Conservation (phyloP, 331 rosid genomes). For the Rosa hybrid region DNA sequence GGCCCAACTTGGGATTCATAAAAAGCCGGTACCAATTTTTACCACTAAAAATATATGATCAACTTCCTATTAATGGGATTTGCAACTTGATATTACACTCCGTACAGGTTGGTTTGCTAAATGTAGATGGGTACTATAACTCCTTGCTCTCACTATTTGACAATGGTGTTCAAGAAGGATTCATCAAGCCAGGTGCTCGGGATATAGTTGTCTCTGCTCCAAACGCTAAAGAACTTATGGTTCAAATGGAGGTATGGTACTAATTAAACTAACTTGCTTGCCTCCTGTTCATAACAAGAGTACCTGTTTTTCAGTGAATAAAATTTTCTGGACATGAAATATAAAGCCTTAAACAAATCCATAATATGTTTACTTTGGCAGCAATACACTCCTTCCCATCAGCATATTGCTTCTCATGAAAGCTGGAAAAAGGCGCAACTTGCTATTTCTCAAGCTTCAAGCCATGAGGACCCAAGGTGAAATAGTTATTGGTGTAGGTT, state of each 20-base stretch:
- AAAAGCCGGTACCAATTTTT: conserved; percentile 59
- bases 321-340: neutral
- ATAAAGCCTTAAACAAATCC: neutral
- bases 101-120: conserved; percentile 90
- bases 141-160: conserved; percentile 85
- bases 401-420: conserved; percentile 68
- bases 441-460: conserved; percentile 46
- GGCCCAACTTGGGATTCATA: conserved; percentile 96
- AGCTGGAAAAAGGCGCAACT: conserved; percentile 86
- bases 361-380: conserved; percentile 37
- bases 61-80: neutral
- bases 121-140: conserved; percentile 93
- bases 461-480: conserved; percentile 57
- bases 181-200: conserved; percentile 85
- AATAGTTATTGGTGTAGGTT: conserved; percentile 32
- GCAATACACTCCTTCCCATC: conserved; percentile 73
- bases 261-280: neutral
- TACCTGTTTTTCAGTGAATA: neutral
- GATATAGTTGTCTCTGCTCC: conserved; percentile 81
- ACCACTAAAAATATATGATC: conserved; percentile 18
- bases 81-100: conserved; percentile 24
- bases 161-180: conserved; percentile 92
- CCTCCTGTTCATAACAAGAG: conserved; percentile 3
- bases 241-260: conserved; percentile 73
- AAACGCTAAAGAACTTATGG: conserved; percentile 79